These are phyloP conservation scores for Tremella yokohamensis DNA, from an alignment of 768 basidiomycete genomes.

Conservation along the genomic window DNA sequence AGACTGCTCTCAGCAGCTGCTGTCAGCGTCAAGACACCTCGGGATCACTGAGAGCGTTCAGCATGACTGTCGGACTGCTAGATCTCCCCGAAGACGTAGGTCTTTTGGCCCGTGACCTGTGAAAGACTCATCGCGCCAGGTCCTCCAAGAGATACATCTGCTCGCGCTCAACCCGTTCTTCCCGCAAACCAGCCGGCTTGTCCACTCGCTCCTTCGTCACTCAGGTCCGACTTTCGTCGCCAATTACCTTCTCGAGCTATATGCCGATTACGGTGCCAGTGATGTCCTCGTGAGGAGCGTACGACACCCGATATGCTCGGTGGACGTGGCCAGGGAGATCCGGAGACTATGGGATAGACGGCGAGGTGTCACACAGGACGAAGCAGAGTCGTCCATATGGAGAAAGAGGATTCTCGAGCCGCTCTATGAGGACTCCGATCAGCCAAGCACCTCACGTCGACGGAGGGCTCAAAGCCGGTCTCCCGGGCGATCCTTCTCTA, in stretches of 20 bases:
- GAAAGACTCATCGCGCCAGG: constrained; percentile 53
- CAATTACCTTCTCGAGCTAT: constrained; percentile 60
- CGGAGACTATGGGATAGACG: constrained; percentile 32
- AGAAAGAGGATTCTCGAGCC: background rate
- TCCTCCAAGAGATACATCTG: constrained; percentile 74
- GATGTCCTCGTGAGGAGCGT: constrained; percentile 36
- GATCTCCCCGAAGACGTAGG: background rate
- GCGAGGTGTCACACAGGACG: constrained; percentile 7
- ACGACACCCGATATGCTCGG: constrained; percentile 45
- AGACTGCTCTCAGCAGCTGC: no score
- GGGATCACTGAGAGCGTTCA: no score
- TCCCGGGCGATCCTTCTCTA: background rate
- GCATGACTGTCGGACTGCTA: background rate
- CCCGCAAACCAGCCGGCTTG: constrained; percentile 59
- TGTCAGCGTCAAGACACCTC: no score
- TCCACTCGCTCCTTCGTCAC: constrained; percentile 59
- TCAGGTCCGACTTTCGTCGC: constrained; percentile 64
- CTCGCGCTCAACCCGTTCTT: constrained; percentile 64
- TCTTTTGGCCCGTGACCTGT: background rate
- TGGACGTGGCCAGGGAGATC: constrained; percentile 36
- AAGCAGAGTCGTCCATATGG: background rate
- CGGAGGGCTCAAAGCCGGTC: background rate
- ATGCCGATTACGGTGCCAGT: constrained; percentile 27
- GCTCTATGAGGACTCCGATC: background rate
- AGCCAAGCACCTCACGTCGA: background rate